Percentiles rank a stretch among this genome's conserved stretches.
phyloP scores from a whole-genome alignment of 2,329 filamentous ascomycete genomes.

The Ophiostoma triangulosporum region DNA sequence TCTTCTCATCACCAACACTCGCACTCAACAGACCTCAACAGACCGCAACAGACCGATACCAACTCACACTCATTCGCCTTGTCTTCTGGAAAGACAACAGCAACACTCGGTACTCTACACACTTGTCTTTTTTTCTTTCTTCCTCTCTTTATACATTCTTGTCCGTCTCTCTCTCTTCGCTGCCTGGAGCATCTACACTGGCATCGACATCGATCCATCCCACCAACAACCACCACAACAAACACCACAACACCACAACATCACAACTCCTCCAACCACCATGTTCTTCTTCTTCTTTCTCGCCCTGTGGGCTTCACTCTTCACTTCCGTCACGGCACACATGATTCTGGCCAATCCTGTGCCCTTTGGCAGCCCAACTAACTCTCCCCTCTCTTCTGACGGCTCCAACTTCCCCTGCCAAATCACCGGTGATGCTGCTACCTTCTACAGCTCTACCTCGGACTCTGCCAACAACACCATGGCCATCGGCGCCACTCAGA shows the following conservation, averaged over 20 bases:
- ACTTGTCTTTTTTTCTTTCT: background rate
- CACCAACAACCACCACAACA: background rate
- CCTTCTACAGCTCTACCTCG: conserved; percentile 22
- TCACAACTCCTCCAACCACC: background rate
- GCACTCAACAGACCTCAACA: background rate
- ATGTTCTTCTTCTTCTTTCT: background rate
- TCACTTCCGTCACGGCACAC: conserved; percentile 10
- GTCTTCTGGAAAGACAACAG: conserved; percentile 3
- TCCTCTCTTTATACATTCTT: background rate
- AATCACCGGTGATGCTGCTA: conserved; percentile 25
- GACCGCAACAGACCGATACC: no score
- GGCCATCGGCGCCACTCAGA: conserved; percentile 12
- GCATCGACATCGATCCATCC: background rate
- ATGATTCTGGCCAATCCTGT: conserved; percentile 13
- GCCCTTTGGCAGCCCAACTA: conserved; percentile 15
- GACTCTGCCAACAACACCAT: conserved; percentile 13
- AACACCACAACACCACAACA: background rate
- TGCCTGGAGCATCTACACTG: background rate
- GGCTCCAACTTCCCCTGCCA: conserved; percentile 16
- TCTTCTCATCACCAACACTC: background rate
- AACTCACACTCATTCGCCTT: background rate
- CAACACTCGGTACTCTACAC: background rate
- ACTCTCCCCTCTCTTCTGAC: conserved; percentile 12
- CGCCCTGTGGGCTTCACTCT: conserved; percentile 6
- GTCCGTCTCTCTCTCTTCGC: background rate